These are phyloP conservation scores for Pterocarpus santalinus DNA, from an alignment of 306 rosid species.

Conservation along the genomic window DNA sequence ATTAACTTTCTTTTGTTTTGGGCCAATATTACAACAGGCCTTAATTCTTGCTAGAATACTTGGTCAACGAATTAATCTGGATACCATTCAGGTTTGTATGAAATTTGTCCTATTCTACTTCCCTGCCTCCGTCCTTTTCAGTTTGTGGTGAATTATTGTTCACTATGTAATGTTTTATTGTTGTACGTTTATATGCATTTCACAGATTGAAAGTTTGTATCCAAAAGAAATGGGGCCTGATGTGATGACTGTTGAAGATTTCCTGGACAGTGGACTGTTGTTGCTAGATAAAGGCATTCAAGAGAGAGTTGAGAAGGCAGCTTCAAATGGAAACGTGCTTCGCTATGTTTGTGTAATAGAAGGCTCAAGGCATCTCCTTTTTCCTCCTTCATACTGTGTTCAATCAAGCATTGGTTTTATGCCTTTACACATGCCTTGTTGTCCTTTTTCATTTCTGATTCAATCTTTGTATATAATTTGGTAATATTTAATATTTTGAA, in stretches of 20 bases:
- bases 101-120: slow-evolving; percentile 22
- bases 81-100: slow-evolving; percentile 74
- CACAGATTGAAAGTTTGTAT: slow-evolving; percentile 90
- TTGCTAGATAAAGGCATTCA: slow-evolving; percentile 72
- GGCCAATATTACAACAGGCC: slow-evolving; percentile 63
- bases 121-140: background rate
- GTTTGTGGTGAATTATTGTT: background rate
- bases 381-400: slow-evolving; percentile 29
- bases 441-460: background rate
- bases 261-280: slow-evolving; percentile 66
- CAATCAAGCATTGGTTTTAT: slow-evolving; percentile 33
- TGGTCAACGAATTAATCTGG: slow-evolving; percentile 69
- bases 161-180: background rate
- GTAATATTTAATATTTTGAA: background rate
- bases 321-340: slow-evolving; percentile 78
- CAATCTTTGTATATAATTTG: background rate
- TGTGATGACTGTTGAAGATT: slow-evolving; percentile 76
- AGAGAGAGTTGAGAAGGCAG: slow-evolving; percentile 84
- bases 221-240: slow-evolving; percentile 86
- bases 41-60: slow-evolving; percentile 94
- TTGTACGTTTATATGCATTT: slow-evolving; percentile 36
- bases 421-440: background rate
- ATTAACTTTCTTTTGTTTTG: slow-evolving; percentile 38
- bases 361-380: slow-evolving; percentile 64
- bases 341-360: slow-evolving; percentile 87